Evolutionary conservation across 768 basidiomycete species (phyloP), one percentile per base, ranked within the genome.

Genomic region (Asterophora parasitica): DNA sequence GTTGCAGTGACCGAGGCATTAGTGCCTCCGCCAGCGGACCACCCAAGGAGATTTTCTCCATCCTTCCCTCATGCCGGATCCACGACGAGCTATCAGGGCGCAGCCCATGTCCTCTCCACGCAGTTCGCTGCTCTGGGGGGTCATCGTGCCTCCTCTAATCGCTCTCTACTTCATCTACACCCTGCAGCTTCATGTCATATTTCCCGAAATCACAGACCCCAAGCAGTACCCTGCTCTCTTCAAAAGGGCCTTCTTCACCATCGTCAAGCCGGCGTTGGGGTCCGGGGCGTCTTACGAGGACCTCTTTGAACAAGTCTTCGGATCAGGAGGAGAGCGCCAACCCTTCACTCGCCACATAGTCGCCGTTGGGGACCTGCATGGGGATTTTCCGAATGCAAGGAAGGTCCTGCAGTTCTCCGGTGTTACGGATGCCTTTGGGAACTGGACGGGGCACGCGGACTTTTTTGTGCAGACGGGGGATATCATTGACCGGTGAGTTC

Each of bases 381-480:
- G 95, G 0, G 92, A 96, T 68, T 59, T 89, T 23, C 70, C 72
- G 0, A 95, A 94, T 61, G 85, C 92, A 9, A 78, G 77, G 53
- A 76, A 72, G 34, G 92, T 97, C 16, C 71, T 98, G 26, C 72
- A 83, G 30, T 92, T 92, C 73, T 80, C 90, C 1, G 74, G 75
- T 1, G 84, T 97, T 4, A 80, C 86, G 2, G 82, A 92, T 56
- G 75, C 78, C 9, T 59, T 76, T 5, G 83, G 83, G 1, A 72
- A 83, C 46, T 98, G 95, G 95, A 79, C 81, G 3, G 92, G 88
- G 4, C 71, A 85, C 23, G 78, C 85, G 1, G 88, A 92, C 60
- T 82, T 85, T 38, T 83, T 97, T 48, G 92, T 96, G 13, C 95
- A 98, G 71, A 96, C 93, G 0, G 94, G 93, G 2, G 93, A 97